Percentiles rank a stretch among this genome's conserved stretches.
phyloP scores from a whole-genome alignment of 805 yeast species.

The Saturnispora sanitii region DNA sequence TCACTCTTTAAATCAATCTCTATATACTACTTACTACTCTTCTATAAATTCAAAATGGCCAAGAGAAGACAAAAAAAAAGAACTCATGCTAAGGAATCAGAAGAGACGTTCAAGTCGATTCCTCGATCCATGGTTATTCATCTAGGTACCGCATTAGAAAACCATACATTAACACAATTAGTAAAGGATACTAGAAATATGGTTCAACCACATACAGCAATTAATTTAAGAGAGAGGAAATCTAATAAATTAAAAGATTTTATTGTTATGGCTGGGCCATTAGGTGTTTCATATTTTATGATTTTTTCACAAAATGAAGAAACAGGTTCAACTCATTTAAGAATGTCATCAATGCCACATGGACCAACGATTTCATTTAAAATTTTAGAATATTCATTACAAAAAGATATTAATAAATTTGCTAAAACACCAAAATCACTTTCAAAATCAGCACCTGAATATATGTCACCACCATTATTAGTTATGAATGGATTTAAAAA shows the following conservation, averaged over 20 bases:
- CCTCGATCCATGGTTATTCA: constrained; percentile 94
- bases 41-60: constrained; percentile 17
- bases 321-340: constrained; percentile 70
- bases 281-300: constrained; percentile 84
- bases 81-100: constrained; percentile 63
- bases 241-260: constrained; percentile 83
- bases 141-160: constrained; percentile 62
- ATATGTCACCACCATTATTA: constrained; percentile 72
- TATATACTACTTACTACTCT: not conserved
- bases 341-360: constrained; percentile 80
- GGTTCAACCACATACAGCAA: constrained; percentile 97
- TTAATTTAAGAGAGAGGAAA: constrained; percentile 76
- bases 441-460: constrained; percentile 53
- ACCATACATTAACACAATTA: constrained; percentile 73
- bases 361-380: constrained; percentile 91
- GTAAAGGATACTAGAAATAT: constrained; percentile 80
- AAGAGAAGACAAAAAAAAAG: constrained; percentile 56
- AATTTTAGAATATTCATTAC: constrained; percentile 65
- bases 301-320: constrained; percentile 74
- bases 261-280: constrained; percentile 97
- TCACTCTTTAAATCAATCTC: not conserved
- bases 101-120: constrained; percentile 59
- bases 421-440: constrained; percentile 73
- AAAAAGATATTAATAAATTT: constrained; percentile 65
- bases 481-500: constrained; percentile 87